phyloP scores from a whole-genome alignment of 2,329 filamentous ascomycete species.

The Pezicula carpinea region DNA sequence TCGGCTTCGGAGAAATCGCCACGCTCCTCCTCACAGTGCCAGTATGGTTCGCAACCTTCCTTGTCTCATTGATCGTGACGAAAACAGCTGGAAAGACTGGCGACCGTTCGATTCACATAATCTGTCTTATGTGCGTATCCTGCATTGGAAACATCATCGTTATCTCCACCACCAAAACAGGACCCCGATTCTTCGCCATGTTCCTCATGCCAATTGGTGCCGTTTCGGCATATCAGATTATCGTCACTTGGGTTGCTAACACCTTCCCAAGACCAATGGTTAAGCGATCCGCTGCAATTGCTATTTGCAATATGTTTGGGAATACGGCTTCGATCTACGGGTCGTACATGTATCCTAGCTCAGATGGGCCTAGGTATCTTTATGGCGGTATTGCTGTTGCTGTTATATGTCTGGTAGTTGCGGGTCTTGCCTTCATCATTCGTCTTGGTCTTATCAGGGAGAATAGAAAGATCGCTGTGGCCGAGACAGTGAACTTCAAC shows the following conservation, averaged over 20 bases:
- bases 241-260: slow-evolving; percentile 27
- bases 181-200: slow-evolving; percentile 56
- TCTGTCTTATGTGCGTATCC: slow-evolving; percentile 46
- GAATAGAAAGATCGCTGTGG: slow-evolving; percentile 29
- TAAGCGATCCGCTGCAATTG: slow-evolving; percentile 28
- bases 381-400: slow-evolving; percentile 31
- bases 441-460: slow-evolving; percentile 29
- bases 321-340: slow-evolving; percentile 30
- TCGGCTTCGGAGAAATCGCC: slow-evolving; percentile 50
- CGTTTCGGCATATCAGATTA: slow-evolving; percentile 42
- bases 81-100: slow-evolving; percentile 48
- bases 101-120: slow-evolving; percentile 54
- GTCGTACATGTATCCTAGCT: slow-evolving; percentile 27
- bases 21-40: slow-evolving; percentile 55
- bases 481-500: slow-evolving; percentile 10
- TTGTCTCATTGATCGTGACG: slow-evolving; percentile 49
- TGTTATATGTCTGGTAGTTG: slow-evolving; percentile 30
- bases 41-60: slow-evolving; percentile 52
- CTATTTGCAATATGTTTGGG: slow-evolving; percentile 22
- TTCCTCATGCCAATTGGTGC: slow-evolving; percentile 56
- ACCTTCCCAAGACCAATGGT: slow-evolving; percentile 29
- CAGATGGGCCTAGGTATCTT: slow-evolving; percentile 32
- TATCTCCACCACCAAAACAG: slow-evolving; percentile 43
- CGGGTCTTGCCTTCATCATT: slow-evolving; percentile 28
- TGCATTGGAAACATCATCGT: slow-evolving; percentile 51